Conservation (phyloP, 2,329 filamentous ascomycete genomes). For the Fusarium albidum region DNA sequence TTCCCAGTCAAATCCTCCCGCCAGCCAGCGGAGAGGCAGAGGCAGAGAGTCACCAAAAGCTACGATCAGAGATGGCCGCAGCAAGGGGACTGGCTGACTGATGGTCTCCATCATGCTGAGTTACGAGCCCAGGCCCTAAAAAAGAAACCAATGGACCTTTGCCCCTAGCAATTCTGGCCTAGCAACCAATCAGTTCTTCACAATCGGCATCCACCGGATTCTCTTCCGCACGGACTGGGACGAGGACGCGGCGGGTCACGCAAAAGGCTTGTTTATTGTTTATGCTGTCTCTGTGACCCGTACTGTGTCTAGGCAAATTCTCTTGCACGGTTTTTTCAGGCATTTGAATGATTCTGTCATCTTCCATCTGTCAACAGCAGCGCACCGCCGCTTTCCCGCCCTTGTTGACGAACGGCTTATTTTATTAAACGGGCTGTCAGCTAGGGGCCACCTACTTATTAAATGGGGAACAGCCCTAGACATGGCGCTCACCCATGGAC, state of each 20-base stretch:
- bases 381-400: background rate
- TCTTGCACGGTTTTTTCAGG: conserved; percentile 4
- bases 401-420: conserved; percentile 9
- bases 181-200: conserved; percentile 25
- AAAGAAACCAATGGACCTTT: conserved; percentile 19
- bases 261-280: conserved; percentile 39
- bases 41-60: background rate
- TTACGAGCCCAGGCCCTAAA: conserved; percentile 24
- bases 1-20: conserved; percentile 1
- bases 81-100: conserved; percentile 13
- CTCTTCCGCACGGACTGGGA: conserved; percentile 32
- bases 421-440: conserved; percentile 1
- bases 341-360: no score
- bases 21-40: conserved; percentile 8
- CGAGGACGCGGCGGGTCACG: conserved; percentile 33
- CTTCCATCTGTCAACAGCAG: no score
- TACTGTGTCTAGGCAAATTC: conserved; percentile 13
- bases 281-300: conserved; percentile 14
- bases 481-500: background rate
- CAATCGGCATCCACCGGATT: conserved; percentile 26
- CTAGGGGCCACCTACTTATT: background rate
- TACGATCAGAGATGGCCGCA: conserved; percentile 25
- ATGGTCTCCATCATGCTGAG: conserved; percentile 19
- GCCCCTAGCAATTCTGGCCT: conserved; percentile 18
- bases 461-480: conserved; percentile 6